phyloP scores from a whole-genome alignment of 805 yeast genomes.

The Myxozyma udenii region DNA sequence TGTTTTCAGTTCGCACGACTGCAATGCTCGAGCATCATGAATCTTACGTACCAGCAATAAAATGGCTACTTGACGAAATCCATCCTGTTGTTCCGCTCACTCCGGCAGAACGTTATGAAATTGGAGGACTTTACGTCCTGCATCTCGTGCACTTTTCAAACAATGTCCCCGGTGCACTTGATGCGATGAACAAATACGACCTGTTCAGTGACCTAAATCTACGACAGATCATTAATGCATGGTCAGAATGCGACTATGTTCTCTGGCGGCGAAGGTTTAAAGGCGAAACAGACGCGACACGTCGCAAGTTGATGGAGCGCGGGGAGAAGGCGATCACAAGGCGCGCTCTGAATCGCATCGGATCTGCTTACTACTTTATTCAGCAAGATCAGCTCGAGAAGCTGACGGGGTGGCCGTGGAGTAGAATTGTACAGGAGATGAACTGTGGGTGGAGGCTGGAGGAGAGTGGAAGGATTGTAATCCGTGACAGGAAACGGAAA shows the following conservation, averaged over 20 bases:
- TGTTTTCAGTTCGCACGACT: constrained; percentile 49
- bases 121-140: constrained; percentile 45
- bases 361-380: constrained; percentile 22
- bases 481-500: constrained; percentile 20
- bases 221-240: constrained; percentile 24
- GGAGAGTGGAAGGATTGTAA: constrained; percentile 11
- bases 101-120: constrained; percentile 41
- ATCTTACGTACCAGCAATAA: constrained; percentile 54
- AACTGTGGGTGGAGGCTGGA: constrained; percentile 28
- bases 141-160: constrained; percentile 39
- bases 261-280: constrained; percentile 24
- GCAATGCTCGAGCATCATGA: constrained; percentile 50
- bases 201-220: constrained; percentile 17
- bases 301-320: constrained; percentile 23
- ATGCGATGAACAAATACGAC: constrained; percentile 16
- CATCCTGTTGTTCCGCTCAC: constrained; percentile 32
- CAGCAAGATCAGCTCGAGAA: constrained; percentile 11
- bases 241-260: constrained; percentile 29
- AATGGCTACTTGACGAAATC: constrained; percentile 41
- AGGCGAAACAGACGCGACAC: constrained; percentile 22
- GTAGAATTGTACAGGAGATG: constrained; percentile 10
- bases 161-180: constrained; percentile 28
- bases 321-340: constrained; percentile 24
- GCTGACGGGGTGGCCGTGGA: constrained; percentile 25
- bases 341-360: constrained; percentile 20